Percentiles rank a stretch among this genome's conserved stretches.
phyloP scores from a whole-genome alignment of 495 filamentous ascomycete species.

The Emericellopsis terricola region DNA sequence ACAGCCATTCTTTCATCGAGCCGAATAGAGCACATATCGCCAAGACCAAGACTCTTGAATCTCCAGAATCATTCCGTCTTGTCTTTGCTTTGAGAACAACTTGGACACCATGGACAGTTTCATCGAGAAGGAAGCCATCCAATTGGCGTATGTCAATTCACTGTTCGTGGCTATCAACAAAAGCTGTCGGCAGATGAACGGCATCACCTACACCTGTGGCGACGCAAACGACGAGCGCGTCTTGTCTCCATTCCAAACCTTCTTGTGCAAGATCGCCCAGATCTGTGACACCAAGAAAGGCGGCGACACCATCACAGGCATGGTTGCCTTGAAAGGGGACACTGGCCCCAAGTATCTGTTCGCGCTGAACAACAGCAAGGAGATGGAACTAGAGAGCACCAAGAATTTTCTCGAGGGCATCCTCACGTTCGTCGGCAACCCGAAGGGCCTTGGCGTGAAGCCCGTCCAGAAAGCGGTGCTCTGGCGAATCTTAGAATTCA shows the following conservation, averaged over 20 bases:
- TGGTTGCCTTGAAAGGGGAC: conserved; percentile 2
- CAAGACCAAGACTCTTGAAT: too few relatives aligned
- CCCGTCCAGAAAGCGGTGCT: background rate
- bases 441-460: background rate
- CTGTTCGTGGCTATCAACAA: background rate
- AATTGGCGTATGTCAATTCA: too few relatives aligned
- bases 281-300: conserved; percentile 5
- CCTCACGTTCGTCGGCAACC: background rate
- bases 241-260: conserved; percentile 2
- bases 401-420: conserved; percentile 1
- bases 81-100: too few relatives aligned
- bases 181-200: background rate
- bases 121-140: too few relatives aligned
- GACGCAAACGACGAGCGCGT: background rate
- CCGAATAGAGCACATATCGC: too few relatives aligned
- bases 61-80: too few relatives aligned
- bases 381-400: background rate
- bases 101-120: too few relatives aligned
- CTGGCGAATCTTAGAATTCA: background rate
- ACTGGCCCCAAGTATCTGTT: conserved; percentile 5
- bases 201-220: background rate
- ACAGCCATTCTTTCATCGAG: too few relatives aligned
- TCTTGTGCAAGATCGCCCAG: conserved; percentile 4
- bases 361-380: conserved; percentile 3
- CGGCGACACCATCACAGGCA: conserved; percentile 3